phyloP scores from a whole-genome alignment of 768 basidiomycete species.

The Mycena alexandri region DNA sequence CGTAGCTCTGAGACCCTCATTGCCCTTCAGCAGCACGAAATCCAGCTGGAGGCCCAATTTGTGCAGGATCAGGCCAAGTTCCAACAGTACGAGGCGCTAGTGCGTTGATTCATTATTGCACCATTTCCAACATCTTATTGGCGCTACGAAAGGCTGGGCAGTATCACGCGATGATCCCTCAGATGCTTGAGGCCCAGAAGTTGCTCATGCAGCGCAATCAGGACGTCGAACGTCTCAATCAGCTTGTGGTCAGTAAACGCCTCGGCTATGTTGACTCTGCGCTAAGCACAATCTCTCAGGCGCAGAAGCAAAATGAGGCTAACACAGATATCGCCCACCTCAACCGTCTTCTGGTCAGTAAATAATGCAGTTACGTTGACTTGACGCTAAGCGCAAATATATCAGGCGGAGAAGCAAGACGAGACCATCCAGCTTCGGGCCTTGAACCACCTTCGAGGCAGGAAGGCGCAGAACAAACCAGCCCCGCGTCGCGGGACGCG shows the following conservation, averaged over 20 bases:
- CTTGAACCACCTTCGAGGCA: neutral
- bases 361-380: slow-evolving; percentile 5
- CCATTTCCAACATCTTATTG: slow-evolving; percentile 11
- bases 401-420: slow-evolving; percentile 24
- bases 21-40: slow-evolving; percentile 18
- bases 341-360: slow-evolving; percentile 25
- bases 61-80: slow-evolving; percentile 28
- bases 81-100: slow-evolving; percentile 6
- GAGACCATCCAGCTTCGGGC: slow-evolving; percentile 7
- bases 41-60: slow-evolving; percentile 28
- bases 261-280: no score
- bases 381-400: neutral
- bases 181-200: slow-evolving; percentile 23
- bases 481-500: slow-evolving; percentile 31
- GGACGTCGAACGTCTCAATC: no score
- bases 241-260: no score
- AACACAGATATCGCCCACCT: slow-evolving; percentile 18
- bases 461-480: slow-evolving; percentile 18
- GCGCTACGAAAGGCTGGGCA: slow-evolving; percentile 15
- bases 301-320: no score
- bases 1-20: neutral
- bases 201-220: slow-evolving; percentile 24
- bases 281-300: no score
- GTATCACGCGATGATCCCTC: slow-evolving; percentile 9
- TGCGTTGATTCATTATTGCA: slow-evolving; percentile 6